Evolutionary conservation across 169 alveolate genomes (phyloP).

Genomic region (Theileria parva): DNA sequence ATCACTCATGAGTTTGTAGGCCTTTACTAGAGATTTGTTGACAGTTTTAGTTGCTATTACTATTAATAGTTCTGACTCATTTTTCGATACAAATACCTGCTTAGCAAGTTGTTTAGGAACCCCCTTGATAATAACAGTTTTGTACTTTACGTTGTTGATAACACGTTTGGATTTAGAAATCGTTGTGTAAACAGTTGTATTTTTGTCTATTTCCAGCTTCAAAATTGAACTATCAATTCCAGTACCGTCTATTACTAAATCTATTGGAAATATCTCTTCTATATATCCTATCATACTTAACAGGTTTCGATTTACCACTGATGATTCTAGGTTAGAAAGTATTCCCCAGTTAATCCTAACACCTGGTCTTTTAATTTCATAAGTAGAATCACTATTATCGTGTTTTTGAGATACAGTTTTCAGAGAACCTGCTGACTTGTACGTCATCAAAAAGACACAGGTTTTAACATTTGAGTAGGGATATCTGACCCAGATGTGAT

Average conservation of each 20-base stretch:
- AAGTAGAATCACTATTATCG: conserved; percentile 4
- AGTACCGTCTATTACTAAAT: conserved; percentile 13
- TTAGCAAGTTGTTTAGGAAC: conserved; percentile 51
- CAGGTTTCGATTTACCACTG: conserved; percentile 24
- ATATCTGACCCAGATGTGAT: conserved; percentile 54
- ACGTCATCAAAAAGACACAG: conserved; percentile 26
- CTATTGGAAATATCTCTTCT: conserved; percentile 37
- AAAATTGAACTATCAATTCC: conserved; percentile 6
- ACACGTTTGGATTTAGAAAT: conserved; percentile 34
- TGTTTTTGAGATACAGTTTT: not conserved
- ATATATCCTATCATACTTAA: conserved; percentile 2
- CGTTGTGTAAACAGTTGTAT: conserved; percentile 51
- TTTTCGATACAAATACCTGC: conserved; percentile 49
- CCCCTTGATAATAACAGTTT: conserved; percentile 43
- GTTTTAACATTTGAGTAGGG: conserved; percentile 9
- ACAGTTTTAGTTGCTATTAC: conserved; percentile 40
- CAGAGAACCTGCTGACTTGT: not conserved
- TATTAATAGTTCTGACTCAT: conserved; percentile 9
- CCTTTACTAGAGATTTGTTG: conserved; percentile 11
- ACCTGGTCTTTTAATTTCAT: conserved; percentile 18
- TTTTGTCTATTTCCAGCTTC: conserved; percentile 34
- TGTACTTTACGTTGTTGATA: conserved; percentile 38
- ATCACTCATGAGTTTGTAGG: conserved; percentile 26
- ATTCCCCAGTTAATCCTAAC: conserved; percentile 60
- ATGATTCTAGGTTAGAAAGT: conserved; percentile 42